phyloP scores from a whole-genome alignment of 768 basidiomycete species.

The Pisolithus microcarpus region DNA sequence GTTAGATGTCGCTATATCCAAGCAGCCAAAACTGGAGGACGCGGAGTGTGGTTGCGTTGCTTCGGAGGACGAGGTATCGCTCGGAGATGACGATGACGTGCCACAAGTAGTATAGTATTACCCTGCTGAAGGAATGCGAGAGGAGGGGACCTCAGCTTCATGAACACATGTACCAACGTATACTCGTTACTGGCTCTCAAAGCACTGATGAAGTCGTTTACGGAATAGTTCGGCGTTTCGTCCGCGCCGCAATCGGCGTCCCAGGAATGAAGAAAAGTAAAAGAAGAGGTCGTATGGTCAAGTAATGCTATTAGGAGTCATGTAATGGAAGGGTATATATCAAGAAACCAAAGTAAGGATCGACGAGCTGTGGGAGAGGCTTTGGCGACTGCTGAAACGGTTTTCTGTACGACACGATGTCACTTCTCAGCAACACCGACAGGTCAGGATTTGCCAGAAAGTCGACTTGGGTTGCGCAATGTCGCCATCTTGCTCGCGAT shows the following conservation, averaged over 20 bases:
- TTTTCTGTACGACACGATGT: constrained; percentile 10
- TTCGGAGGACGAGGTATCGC: neutral
- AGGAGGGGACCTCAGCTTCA: neutral
- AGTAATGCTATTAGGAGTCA: constrained; percentile 28
- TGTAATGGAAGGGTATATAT: constrained; percentile 29
- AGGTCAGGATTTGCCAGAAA: constrained; percentile 66
- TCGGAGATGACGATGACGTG: neutral
- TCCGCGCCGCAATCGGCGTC: constrained; percentile 19
- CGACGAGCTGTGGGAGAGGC: constrained; percentile 22
- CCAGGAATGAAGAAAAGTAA: constrained; percentile 9
- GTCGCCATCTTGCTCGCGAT: constrained; percentile 49
- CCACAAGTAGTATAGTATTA: neutral
- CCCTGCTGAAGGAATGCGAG: too few species aligned
- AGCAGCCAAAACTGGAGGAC: neutral
- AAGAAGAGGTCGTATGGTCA: constrained; percentile 22
- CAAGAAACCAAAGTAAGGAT: constrained; percentile 32
- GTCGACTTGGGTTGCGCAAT: constrained; percentile 46
- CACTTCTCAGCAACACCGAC: constrained; percentile 56
- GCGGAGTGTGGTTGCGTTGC: neutral
- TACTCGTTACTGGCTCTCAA: constrained; percentile 20
- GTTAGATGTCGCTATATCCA: neutral
- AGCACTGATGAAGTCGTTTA: constrained; percentile 27
- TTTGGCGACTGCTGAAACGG: constrained; percentile 21
- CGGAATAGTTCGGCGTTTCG: constrained; percentile 15
- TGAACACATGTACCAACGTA: constrained; percentile 11